Base-by-base conservation (phyloP, 495 filamentous ascomycete genomes). In the Thermochaetoides thermophila region DNA sequence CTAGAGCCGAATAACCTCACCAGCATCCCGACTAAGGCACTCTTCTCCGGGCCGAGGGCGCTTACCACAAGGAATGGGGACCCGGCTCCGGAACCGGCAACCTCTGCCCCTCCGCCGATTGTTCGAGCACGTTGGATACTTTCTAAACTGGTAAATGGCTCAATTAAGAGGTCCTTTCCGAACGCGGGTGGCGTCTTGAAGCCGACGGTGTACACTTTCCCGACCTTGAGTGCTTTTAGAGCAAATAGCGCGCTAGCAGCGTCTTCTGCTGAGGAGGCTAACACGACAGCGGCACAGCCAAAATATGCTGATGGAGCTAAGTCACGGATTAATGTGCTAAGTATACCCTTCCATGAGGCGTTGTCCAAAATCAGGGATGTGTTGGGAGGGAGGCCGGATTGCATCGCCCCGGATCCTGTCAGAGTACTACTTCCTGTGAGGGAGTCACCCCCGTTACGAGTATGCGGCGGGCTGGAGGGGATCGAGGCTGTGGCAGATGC, bases 1-100 rank as follows among this genome's bases (percentile, higher is more conserved):
- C 55, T 37, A 32, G 66, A 45, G 11, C 58, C 61, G 35, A 73
- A 85, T 34, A 84, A 71, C 6, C 80, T 70, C 17, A 85, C 62
- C 32, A 89, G 55, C 37, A 83, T 81, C 34, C 77, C 76, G n/a
- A 86, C 81, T 10, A 86, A 66, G 34, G 78, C 64, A 9, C 75
- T 78, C 56, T 83, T 84, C 46, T 84, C 80, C 2, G 76, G 73
- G 0, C 78, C 76, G 10, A 89, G 54, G 4, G 78, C 81, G 8
- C 78, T 84, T 17, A 86, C 70, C 34, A 89, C 77, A 5, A 81
- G 74, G 43, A 89, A 86, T 1, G 82, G 81, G 35, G 80, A 72
- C 29, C 74, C 45, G n/a, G 32, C 19, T 1, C 38, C 41, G 1
- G 35, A 32, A 5, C 30, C 28, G 11, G 21, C 11, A 11, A 6